Evolutionary conservation across 225 moss, liverwort and hornwort genomes (phyloP).

Genomic region (Takakia lepidozioides): DNA sequence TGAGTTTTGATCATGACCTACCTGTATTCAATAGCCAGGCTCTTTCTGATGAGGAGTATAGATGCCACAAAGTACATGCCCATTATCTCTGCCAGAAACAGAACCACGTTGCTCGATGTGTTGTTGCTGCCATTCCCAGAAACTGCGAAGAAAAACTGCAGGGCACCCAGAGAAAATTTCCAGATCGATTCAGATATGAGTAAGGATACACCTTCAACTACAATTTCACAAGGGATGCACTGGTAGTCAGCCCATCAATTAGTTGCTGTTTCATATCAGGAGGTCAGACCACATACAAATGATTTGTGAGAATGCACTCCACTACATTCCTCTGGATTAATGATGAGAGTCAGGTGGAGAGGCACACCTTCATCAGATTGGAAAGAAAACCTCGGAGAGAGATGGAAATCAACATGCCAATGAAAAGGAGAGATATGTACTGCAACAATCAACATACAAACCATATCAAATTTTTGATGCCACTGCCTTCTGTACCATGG

Average conservation of each 20-base stretch:
- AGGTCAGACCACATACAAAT: too few species aligned
- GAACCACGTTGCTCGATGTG: slow-evolving; percentile 53
- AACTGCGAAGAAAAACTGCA: slow-evolving; percentile 65
- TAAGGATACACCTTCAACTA: too few species aligned
- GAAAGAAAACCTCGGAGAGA: slow-evolving; percentile 57
- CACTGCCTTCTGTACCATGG: too few species aligned
- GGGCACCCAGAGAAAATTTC: too few species aligned
- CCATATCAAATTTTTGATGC: too few species aligned
- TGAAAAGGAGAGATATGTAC: slow-evolving; percentile 62
- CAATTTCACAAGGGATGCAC: too few species aligned
- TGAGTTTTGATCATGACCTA: slow-evolving; percentile 8
- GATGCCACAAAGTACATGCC: slow-evolving; percentile 68
- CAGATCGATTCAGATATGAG: too few species aligned
- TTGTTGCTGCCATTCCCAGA: slow-evolving; percentile 41
- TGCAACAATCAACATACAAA: slow-evolving; percentile 11
- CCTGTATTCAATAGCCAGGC: slow-evolving; percentile 47
- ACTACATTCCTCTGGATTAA: too few species aligned
- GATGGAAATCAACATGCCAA: slow-evolving; percentile 52
- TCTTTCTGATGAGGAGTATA: slow-evolving; percentile 57
- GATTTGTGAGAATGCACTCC: too few species aligned
- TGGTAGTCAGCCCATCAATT: too few species aligned
- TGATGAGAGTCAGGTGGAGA: background rate
- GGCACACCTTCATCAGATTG: slow-evolving; percentile 59
- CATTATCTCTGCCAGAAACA: slow-evolving; percentile 60
- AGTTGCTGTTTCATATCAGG: too few species aligned